phyloP scores from a whole-genome alignment of 2,329 filamentous ascomycete genomes.

The Bipolaris gigantea region DNA sequence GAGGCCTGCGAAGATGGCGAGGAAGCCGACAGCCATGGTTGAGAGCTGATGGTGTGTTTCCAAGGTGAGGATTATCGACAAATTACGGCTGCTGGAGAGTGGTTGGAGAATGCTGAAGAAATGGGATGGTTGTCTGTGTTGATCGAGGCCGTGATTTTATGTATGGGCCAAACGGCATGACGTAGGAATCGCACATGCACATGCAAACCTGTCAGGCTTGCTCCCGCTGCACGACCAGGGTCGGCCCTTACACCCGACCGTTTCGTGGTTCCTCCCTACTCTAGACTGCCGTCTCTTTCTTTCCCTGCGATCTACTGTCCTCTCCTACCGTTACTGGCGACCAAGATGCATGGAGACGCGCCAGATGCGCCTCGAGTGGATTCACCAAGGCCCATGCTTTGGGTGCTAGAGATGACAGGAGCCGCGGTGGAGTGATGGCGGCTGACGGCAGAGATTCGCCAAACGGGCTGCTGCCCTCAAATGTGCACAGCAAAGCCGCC shows the following conservation, averaged over 20 bases:
- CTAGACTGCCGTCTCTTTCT: background rate
- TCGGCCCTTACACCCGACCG: conserved; percentile 1
- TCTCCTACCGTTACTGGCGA: background rate
- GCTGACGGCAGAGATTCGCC: background rate
- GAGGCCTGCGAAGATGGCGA: conserved; percentile 39
- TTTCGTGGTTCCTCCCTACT: background rate
- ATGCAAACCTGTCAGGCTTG: conserved; percentile 15
- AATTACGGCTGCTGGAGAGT: conserved; percentile 3
- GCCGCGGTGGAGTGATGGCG: background rate
- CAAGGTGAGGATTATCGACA: background rate
- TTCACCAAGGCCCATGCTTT: background rate
- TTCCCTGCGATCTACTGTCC: background rate
- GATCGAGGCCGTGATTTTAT: conserved; percentile 16
- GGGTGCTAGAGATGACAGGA: conserved; percentile 1
- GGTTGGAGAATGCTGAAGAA: conserved; percentile 5
- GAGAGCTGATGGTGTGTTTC: background rate
- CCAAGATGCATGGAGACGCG: background rate
- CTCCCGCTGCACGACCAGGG: conserved; percentile 7
- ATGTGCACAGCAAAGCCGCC: background rate
- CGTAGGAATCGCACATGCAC: conserved; percentile 18
- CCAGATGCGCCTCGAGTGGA: background rate
- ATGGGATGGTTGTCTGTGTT: conserved; percentile 5
- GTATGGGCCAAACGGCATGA: conserved; percentile 18
- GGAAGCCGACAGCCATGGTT: conserved; percentile 35
- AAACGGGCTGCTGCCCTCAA: background rate